A percentile compares a stretch with the other conserved stretches of the same genome.
Evolutionary conservation across 306 rosid species (phyloP).

Genomic region (Ormosia semicastrata): DNA sequence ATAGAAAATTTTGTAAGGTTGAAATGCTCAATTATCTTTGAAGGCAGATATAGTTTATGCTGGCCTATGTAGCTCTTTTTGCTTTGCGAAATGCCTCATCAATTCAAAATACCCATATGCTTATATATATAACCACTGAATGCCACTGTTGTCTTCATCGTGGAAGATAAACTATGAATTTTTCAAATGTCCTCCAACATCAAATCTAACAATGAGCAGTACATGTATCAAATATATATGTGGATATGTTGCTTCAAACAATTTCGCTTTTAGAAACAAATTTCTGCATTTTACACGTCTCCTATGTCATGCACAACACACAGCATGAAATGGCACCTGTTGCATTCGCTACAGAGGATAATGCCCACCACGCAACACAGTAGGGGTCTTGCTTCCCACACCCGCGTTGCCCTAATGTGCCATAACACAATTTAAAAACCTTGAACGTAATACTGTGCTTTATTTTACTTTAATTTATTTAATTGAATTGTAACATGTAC

Average conservation of each 20-base stretch:
- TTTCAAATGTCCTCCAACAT: too few species aligned
- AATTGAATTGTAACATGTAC: not conserved
- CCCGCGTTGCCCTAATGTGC: not conserved
- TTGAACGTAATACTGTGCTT: not conserved
- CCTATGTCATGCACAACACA: not conserved
- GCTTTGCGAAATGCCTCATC: not conserved
- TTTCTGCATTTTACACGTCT: not conserved
- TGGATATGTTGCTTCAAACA: not conserved
- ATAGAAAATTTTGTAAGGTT: not conserved
- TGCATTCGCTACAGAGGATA: not conserved
- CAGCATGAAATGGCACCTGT: not conserved
- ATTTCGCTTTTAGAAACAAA: not conserved
- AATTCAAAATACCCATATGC: not conserved
- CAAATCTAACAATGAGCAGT: too few species aligned
- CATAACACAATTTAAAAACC: not conserved
- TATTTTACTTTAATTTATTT: not conserved
- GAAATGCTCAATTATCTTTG: not conserved
- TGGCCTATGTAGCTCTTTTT: not conserved
- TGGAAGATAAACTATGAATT: not conserved
- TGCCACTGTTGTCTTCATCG: not conserved
- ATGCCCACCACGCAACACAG: not conserved
- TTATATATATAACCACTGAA: not conserved
- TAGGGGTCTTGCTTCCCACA: not conserved
- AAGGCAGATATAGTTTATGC: not conserved
- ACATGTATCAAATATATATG: not conserved